Percentiles rank a stretch among this genome's conserved stretches.
phyloP scores from a whole-genome alignment of 345 rosid genomes.

The Odontarrhena argentea region DNA sequence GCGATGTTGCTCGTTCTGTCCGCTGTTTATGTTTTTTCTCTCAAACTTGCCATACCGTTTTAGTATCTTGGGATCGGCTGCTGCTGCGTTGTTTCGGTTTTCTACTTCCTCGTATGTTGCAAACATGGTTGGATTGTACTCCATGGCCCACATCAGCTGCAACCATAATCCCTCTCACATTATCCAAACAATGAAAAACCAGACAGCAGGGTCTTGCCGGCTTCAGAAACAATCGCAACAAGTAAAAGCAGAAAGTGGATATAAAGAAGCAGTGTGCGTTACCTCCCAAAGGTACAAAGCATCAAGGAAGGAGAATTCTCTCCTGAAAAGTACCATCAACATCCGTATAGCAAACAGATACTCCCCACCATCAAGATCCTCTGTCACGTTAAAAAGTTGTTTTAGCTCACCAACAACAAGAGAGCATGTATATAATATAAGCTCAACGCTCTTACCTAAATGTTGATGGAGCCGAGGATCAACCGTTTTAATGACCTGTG shows the following conservation, averaged over 20 bases:
- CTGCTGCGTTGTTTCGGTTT: constrained; percentile 32
- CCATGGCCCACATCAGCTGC: constrained; percentile 98
- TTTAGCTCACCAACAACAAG: constrained; percentile 21
- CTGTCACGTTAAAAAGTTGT: constrained; percentile 46
- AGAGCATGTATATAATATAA: not conserved
- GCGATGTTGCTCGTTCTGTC: constrained; percentile 50
- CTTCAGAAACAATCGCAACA: constrained; percentile 10
- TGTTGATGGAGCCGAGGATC: constrained; percentile 95
- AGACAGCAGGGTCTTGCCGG: not conserved
- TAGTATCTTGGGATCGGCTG: constrained; percentile 51
- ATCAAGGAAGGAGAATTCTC: constrained; percentile 90
- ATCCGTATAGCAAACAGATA: constrained; percentile 92
- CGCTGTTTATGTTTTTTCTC: constrained; percentile 60
- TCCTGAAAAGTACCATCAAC: constrained; percentile 95
- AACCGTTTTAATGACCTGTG: constrained; percentile 79
- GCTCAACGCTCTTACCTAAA: constrained; percentile 57
- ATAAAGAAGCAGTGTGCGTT: constrained; percentile 34
- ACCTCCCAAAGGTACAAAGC: constrained; percentile 97
- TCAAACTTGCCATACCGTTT: constrained; percentile 86
- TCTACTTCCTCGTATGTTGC: constrained; percentile 58
- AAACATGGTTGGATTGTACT: constrained; percentile 86
- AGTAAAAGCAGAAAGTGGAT: constrained; percentile 14
- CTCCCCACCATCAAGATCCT: constrained; percentile 90
- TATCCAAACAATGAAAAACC: not conserved
- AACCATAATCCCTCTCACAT: constrained; percentile 42